Evolutionary conservation across 345 rosid genomes (phyloP).

Genomic region (Alliaria petiolata): DNA sequence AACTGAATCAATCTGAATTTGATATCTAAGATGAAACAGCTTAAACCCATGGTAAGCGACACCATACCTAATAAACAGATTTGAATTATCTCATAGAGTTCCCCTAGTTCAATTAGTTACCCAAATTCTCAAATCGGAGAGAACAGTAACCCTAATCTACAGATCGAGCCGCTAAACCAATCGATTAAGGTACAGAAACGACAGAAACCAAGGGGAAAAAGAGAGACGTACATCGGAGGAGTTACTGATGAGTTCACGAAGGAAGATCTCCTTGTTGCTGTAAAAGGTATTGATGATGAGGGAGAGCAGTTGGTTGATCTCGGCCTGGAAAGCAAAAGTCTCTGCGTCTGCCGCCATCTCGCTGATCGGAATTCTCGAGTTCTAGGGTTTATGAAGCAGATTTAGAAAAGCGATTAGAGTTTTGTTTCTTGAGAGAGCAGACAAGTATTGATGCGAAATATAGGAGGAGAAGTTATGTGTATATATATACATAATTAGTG

Average conservation of each 20-base stretch:
- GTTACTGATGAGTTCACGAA: constrained; percentile 77
- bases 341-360: constrained; percentile 50
- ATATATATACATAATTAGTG: not conserved
- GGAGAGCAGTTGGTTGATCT: constrained; percentile 75
- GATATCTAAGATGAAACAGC: not conserved
- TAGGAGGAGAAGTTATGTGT: not conserved
- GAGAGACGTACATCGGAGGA: constrained; percentile 55
- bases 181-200: no score
- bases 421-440: not conserved
- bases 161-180: not conserved
- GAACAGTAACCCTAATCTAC: not conserved
- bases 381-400: constrained; percentile 1
- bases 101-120: not conserved
- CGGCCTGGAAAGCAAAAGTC: constrained; percentile 87
- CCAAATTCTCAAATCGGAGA: not conserved
- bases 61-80: not conserved
- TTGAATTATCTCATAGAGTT: not conserved
- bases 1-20: not conserved
- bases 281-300: constrained; percentile 77
- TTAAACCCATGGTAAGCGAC: not conserved
- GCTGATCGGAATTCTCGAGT: not conserved
- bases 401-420: not conserved
- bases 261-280: constrained; percentile 91
- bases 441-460: not conserved
- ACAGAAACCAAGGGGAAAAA: not conserved